These are phyloP conservation scores for Metschnikowia reukaufii DNA, from an alignment of 805 yeast species.

Conservation along the genomic window DNA sequence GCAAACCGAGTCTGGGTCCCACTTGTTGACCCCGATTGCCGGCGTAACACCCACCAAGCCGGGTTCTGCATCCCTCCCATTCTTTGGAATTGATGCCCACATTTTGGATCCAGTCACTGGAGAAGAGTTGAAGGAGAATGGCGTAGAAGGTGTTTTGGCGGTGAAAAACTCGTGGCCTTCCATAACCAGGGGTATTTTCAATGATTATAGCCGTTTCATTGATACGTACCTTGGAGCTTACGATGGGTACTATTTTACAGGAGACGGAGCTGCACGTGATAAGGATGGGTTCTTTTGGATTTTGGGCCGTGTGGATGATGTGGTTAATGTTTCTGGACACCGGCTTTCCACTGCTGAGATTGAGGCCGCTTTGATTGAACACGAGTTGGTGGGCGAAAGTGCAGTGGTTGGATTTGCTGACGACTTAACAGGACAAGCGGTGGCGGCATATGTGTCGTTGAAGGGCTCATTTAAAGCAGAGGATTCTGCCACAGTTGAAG, in stretches of 20 bases:
- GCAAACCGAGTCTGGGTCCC: conserved; percentile 99
- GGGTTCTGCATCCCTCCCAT: conserved; percentile 95
- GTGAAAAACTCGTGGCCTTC: conserved; percentile 94
- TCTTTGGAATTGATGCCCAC: conserved; percentile 89
- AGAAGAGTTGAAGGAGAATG: conserved; percentile 76
- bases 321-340: conserved; percentile 96
- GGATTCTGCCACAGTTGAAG: conserved; percentile 45
- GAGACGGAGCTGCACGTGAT: conserved; percentile 98
- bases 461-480: conserved; percentile 44
- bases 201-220: conserved; percentile 79
- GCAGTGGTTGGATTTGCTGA: conserved; percentile 97
- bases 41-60: conserved; percentile 96
- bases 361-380: conserved; percentile 85
- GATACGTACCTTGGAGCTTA: conserved; percentile 94
- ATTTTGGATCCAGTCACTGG: conserved; percentile 94
- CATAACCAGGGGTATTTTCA: conserved; percentile 95
- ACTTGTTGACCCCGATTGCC: conserved; percentile 89
- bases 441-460: conserved; percentile 88
- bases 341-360: conserved; percentile 98
- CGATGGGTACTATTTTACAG: conserved; percentile 92
- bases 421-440: conserved; percentile 97
- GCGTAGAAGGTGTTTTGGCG: conserved; percentile 95
- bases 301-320: conserved; percentile 97
- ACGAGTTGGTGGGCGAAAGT: conserved; percentile 79
- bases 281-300: conserved; percentile 97